Conservation (phyloP, 2,329 filamentous ascomycete species). For the Exophiala sp. region DNA sequence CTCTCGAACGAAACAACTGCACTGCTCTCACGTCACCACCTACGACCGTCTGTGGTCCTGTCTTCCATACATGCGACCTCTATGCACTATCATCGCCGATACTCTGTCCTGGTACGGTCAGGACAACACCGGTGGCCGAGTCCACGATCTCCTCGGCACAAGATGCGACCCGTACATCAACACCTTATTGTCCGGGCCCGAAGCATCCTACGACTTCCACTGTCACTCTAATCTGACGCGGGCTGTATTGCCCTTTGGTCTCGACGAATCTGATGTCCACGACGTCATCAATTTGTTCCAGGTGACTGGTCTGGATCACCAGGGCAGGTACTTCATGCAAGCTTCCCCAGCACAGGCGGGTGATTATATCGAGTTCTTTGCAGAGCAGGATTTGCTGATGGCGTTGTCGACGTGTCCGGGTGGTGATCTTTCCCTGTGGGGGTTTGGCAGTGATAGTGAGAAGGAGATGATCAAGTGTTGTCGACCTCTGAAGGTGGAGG, state of each 20-base stretch:
- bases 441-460: conserved; percentile 58
- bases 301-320: conserved; percentile 70
- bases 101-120: conserved; percentile 59
- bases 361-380: conserved; percentile 70
- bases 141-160: conserved; percentile 78
- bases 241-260: conserved; percentile 64
- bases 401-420: conserved; percentile 68
- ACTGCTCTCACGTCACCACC: conserved; percentile 68
- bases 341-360: conserved; percentile 45
- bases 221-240: conserved; percentile 79
- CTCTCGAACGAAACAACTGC: conserved; percentile 70
- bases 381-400: conserved; percentile 71
- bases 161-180: conserved; percentile 84
- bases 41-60: conserved; percentile 74
- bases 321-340: conserved; percentile 72
- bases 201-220: conserved; percentile 67
- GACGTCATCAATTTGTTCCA: conserved; percentile 86
- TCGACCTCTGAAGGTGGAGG: conserved; percentile 69
- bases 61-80: conserved; percentile 71
- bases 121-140: conserved; percentile 61
- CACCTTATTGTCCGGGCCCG: conserved; percentile 63
- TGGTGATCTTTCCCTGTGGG: conserved; percentile 78
- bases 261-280: conserved; percentile 72
- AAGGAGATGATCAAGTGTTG: conserved; percentile 70
- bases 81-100: conserved; percentile 65